phyloP scores from a whole-genome alignment of 2,329 filamentous ascomycete species.

The Diaporthe nobilis region DNA sequence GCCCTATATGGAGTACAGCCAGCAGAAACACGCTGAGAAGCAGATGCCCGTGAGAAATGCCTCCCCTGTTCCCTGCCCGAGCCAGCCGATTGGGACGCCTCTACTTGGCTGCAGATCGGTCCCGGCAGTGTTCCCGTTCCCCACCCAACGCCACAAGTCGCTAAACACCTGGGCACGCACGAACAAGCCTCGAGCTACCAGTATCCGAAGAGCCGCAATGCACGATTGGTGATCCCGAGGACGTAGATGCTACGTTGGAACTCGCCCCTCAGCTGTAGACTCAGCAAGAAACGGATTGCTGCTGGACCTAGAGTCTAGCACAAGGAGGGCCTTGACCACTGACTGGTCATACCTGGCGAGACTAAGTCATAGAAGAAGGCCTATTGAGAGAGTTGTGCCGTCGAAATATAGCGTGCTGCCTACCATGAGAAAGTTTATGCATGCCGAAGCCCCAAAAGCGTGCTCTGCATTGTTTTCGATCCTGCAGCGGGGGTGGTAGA shows the following conservation, averaged over 20 bases:
- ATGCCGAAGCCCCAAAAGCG: background rate
- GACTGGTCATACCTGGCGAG: background rate
- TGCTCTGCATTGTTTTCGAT: background rate
- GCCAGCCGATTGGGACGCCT: conserved; percentile 28
- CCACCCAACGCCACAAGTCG: conserved; percentile 16
- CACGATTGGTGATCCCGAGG: conserved; percentile 15
- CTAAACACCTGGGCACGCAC: background rate
- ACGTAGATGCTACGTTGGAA: background rate
- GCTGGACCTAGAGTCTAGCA: background rate
- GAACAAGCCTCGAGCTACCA: conserved; percentile 11
- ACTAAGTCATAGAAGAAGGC: background rate
- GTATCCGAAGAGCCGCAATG: conserved; percentile 26
- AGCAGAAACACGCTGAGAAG: background rate
- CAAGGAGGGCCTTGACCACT: background rate
- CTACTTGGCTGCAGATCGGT: conserved; percentile 25
- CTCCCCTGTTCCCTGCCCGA: background rate
- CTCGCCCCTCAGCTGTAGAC: background rate
- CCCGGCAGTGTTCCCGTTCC: conserved; percentile 8
- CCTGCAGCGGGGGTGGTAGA: no score
- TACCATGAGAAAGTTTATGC: no score
- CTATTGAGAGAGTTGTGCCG: background rate
- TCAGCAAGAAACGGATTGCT: no score
- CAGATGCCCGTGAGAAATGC: background rate
- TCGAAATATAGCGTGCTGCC: background rate
- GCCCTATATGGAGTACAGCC: background rate